phyloP scores from a whole-genome alignment of 2,329 filamentous ascomycete genomes.

The Phialophora tarda region DNA sequence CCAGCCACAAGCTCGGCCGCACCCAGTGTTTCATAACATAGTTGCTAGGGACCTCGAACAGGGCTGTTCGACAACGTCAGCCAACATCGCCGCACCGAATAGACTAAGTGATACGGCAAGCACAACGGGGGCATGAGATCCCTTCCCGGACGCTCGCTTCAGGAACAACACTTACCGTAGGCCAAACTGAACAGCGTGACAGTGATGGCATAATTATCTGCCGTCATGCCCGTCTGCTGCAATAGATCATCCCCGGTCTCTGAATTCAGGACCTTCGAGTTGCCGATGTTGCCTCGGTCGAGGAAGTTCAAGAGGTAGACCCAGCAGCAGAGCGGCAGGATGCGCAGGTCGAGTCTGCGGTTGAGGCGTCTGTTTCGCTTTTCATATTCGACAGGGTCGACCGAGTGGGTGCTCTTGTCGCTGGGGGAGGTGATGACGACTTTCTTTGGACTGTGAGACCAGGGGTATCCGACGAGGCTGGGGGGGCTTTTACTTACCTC shows the following conservation, averaged over 20 bases:
- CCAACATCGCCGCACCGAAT: background rate
- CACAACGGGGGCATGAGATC: background rate
- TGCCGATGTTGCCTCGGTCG: slow-evolving; percentile 71
- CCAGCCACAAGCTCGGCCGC: slow-evolving; percentile 50
- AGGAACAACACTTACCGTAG: slow-evolving; percentile 43
- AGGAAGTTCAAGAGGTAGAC: slow-evolving; percentile 73
- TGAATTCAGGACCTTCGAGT: slow-evolving; percentile 69
- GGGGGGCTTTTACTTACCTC: slow-evolving; percentile 8
- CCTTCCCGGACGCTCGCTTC: background rate
- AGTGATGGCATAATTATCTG: slow-evolving; percentile 64
- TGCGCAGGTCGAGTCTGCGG: slow-evolving; percentile 58
- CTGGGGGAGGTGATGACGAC: slow-evolving; percentile 8
- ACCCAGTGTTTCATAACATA: slow-evolving; percentile 54
- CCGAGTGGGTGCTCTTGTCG: slow-evolving; percentile 4
- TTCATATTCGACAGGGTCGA: slow-evolving; percentile 24
- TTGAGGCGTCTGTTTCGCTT: slow-evolving; percentile 30
- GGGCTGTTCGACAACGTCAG: background rate
- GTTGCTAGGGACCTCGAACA: slow-evolving; percentile 48
- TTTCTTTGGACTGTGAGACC: background rate
- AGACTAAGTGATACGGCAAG: background rate
- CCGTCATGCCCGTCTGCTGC: slow-evolving; percentile 65
- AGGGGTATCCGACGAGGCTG: background rate
- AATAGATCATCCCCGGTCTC: slow-evolving; percentile 67
- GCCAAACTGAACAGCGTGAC: slow-evolving; percentile 57
- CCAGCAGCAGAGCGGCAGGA: slow-evolving; percentile 66